Base-by-base conservation (phyloP, 1,284 basidiomycete genomes). In the Tilletia horrida region DNA sequence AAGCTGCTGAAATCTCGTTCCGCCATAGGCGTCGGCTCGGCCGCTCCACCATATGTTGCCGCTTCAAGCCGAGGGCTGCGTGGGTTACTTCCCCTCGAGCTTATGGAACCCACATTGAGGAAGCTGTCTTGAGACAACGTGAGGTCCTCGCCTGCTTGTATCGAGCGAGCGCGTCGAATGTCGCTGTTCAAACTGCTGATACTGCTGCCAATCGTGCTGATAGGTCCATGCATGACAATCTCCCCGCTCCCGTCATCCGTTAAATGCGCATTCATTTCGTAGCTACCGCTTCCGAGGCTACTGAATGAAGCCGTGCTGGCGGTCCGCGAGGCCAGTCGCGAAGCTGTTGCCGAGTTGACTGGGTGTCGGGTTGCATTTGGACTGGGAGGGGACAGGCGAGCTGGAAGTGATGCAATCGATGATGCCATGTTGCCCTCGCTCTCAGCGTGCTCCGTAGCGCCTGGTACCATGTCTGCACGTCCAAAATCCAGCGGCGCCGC, bases 301-400 rank as follows among this genome's bases (percentile, higher is more conserved):
- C 55, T 59, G 55, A 59, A 59, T 11, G 55, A 59, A 27, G 55
- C 35, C 35, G 55, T 59, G 29, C 55, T 59, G 25, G 25, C 31
- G 27, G 55, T 31, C 6, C 55, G 55, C 14, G 55, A 59, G 31
- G 55, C 55, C 3, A 59, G 55, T 11, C 55, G 55, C 8, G 55
- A 35, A n/a, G 23, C 52, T 23, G 52, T 7, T 18, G 55, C 31
- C 29, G 55, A 59, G 27, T 29, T 13, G 9, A 27, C 13, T 14
- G 14, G 13, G 2, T 25, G 55, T 35, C 35, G 55, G 16, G 7
- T 16, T 48, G 45, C 16, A 16, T 23, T 48, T 48, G 45, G 18
- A 16, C 45, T 48, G 45, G 18, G 16, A n/a, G 45, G 16, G 45
- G 45, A 48, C 45, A 59, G n/a, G 14, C 55, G 55, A 13, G 55